Evolutionary conservation across 768 basidiomycete species (phyloP), one percentile per base, ranked within the genome.

Genomic region (Ephemerocybe angulata): DNA sequence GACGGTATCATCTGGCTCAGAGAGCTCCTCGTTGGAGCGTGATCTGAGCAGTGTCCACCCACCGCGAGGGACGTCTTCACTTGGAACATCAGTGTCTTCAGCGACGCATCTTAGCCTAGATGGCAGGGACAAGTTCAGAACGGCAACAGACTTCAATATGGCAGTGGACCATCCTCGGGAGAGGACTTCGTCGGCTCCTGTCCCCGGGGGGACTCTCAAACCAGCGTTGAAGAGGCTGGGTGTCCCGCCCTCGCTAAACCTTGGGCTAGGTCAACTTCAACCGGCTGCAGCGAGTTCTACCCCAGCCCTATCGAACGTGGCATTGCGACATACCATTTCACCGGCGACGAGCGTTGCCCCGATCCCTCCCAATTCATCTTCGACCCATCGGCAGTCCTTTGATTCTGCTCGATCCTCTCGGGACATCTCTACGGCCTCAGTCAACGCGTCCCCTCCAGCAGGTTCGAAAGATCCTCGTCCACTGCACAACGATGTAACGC

Each of bases 401-500:
- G n/a, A n/a, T n/a, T n/a, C n/a, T n/a, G n/a, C n/a, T n/a, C n/a
- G n/a, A n/a, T n/a, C n/a, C n/a, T n/a, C n/a, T n/a, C n/a, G n/a
- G n/a, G n/a, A n/a, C n/a, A n/a, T 53, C 19, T 25, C 31, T n/a
- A 17, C 43, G n/a, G 50, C 29, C 31, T 49, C 8, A 3, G n/a
- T n/a, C 42, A 43, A 19, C 31, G 12, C 22, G 27, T 37, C 43
- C 29, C n/a, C 28, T 56, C 24, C 38, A 50, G 21, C 13, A 2
- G 13, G 11, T 17, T 22, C 41, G 11, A 15, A 42, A 21, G 17
- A 12, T 35, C 89, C 90, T 17, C 75, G 89, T 31, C 70, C 71
- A 54, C 70, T 90, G 53, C 84, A 88, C 62, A 68, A 64, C 38
- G 70, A 72, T 25, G 62, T 66, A 38, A 81, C 81, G 12, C 90